Evolutionary conservation across 305 asterid genomes (phyloP).

Genomic region (Nicotiana rustica): DNA sequence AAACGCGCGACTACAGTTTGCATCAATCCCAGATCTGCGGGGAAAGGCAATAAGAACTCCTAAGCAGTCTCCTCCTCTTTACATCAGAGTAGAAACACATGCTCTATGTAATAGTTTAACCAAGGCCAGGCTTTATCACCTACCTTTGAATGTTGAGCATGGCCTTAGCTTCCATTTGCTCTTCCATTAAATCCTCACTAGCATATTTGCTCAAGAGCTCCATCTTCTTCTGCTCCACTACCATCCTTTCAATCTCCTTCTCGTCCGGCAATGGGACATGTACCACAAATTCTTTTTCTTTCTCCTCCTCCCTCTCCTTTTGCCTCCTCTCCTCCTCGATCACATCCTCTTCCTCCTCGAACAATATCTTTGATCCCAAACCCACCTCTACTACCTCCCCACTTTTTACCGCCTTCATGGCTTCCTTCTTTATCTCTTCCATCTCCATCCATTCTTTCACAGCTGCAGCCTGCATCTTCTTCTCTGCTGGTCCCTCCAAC

Average conservation of each 20-base stretch:
- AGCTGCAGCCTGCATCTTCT: slow-evolving; percentile 75
- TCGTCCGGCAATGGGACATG: slow-evolving; percentile 98
- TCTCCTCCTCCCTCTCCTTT: slow-evolving; percentile 58
- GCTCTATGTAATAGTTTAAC: neutral
- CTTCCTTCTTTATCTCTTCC: slow-evolving; percentile 91
- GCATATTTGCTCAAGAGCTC: slow-evolving; percentile 86
- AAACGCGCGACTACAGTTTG: neutral
- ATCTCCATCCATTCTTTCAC: slow-evolving; percentile 78
- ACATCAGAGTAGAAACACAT: slow-evolving; percentile 1
- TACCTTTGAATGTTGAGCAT: slow-evolving; percentile 81
- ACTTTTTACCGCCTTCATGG: slow-evolving; percentile 85
- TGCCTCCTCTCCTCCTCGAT: slow-evolving; percentile 84
- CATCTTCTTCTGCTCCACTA: slow-evolving; percentile 86
- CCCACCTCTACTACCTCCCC: slow-evolving; percentile 95
- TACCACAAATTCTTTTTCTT: slow-evolving; percentile 77
- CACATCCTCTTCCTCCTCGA: slow-evolving; percentile 95
- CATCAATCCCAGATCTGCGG: neutral
- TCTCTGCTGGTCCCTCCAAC: slow-evolving; percentile 86
- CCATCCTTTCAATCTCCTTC: slow-evolving; percentile 88
- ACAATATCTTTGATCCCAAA: slow-evolving; percentile 70
- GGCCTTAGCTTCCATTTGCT: slow-evolving; percentile 72
- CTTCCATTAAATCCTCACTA: slow-evolving; percentile 76
- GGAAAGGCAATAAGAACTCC: neutral
- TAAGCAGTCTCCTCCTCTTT: neutral
- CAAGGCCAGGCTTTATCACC: slow-evolving; percentile 27